Conservation (phyloP, 805 yeast species). For the Priceomyces medius region DNA sequence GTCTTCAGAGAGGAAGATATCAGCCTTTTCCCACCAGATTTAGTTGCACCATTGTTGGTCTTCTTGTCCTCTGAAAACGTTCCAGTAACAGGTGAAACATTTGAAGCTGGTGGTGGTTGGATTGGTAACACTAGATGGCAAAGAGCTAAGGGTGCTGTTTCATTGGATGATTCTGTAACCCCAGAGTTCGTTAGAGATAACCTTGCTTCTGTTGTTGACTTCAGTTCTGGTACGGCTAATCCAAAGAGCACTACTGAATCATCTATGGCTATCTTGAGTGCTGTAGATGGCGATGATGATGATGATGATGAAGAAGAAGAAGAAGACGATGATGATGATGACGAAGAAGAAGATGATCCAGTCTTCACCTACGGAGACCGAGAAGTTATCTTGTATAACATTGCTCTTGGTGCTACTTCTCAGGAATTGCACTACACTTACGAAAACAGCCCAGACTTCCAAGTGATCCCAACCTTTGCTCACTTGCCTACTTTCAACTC, state of each 20-base stretch:
- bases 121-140: slow-evolving; percentile 94
- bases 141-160: slow-evolving; percentile 81
- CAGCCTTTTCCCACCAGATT: slow-evolving; percentile 80
- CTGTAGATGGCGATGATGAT: slow-evolving; percentile 52
- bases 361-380: slow-evolving; percentile 60
- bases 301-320: slow-evolving; percentile 46
- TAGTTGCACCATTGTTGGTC: slow-evolving; percentile 87
- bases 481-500: slow-evolving; percentile 81
- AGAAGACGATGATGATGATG: slow-evolving; percentile 37
- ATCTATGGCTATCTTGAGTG: slow-evolving; percentile 70
- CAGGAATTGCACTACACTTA: slow-evolving; percentile 74
- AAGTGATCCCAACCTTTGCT: slow-evolving; percentile 85
- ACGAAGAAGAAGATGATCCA: slow-evolving; percentile 40
- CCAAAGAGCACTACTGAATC: slow-evolving; percentile 71
- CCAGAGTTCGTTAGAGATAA: slow-evolving; percentile 72
- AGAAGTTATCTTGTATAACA: slow-evolving; percentile 79
- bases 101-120: slow-evolving; percentile 97
- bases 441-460: slow-evolving; percentile 76
- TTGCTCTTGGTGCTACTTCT: slow-evolving; percentile 84
- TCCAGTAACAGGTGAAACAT: slow-evolving; percentile 71
- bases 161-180: slow-evolving; percentile 49
- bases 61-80: slow-evolving; percentile 75
- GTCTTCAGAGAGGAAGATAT: slow-evolving; percentile 78
- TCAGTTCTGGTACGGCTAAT: slow-evolving; percentile 50
- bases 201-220: slow-evolving; percentile 68